Evolutionary conservation across 2,329 filamentous ascomycete genomes (phyloP).

Genomic region (Fusarium nelsonii): DNA sequence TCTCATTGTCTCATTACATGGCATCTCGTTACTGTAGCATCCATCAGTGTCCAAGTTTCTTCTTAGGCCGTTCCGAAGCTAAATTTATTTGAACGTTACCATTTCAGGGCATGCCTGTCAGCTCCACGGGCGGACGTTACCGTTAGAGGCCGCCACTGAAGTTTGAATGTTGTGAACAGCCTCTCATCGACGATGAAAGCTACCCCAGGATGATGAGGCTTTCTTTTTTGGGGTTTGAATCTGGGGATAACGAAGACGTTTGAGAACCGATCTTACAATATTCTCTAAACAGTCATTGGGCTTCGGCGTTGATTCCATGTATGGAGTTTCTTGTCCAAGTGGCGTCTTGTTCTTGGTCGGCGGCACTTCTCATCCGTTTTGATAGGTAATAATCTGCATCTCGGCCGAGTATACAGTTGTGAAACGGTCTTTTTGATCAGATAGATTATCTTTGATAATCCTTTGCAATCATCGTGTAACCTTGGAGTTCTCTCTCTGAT

Average conservation of each 20-base stretch:
- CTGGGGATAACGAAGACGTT: slow-evolving; percentile 2
- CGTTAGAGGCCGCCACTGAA: slow-evolving; percentile 26
- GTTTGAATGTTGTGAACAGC: slow-evolving; percentile 6
- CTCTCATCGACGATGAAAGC: slow-evolving; percentile 16
- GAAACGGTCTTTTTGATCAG: background rate
- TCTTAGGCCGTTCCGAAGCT: background rate
- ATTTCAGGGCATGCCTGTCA: slow-evolving; percentile 1
- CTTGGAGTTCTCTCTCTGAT: background rate
- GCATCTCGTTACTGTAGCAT: slow-evolving; percentile 4
- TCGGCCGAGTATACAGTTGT: background rate
- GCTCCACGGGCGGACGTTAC: slow-evolving; percentile 32
- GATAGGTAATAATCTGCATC: background rate
- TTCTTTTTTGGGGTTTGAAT: slow-evolving; percentile 2
- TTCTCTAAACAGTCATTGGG: background rate
- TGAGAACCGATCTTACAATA: background rate
- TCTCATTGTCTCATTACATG: background rate
- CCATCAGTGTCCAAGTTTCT: slow-evolving; percentile 1
- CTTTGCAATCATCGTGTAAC: background rate
- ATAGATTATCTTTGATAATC: background rate
- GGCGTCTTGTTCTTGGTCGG: background rate
- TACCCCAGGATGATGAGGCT: slow-evolving; percentile 21
- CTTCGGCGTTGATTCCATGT: background rate
- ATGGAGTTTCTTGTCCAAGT: background rate
- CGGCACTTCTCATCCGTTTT: too few species aligned
- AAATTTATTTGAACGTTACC: slow-evolving; percentile 17